Evolutionary conservation across 1,284 basidiomycete species (phyloP).

Genomic region (Apiotrichum brassicae): DNA sequence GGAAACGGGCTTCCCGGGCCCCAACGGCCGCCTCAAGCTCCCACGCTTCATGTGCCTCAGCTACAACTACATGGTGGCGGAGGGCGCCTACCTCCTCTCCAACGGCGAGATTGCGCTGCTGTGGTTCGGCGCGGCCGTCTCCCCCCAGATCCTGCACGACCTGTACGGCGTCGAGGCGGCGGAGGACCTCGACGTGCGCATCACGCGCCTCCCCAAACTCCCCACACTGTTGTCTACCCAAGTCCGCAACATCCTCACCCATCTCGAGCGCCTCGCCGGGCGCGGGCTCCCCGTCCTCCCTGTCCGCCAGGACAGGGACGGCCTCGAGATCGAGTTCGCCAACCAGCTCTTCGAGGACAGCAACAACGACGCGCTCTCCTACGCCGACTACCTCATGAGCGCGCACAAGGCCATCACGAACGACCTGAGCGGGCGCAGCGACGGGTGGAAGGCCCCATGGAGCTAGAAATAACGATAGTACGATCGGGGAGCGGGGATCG

Average conservation of each 20-base stretch:
- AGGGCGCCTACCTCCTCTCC: slow-evolving; percentile 87
- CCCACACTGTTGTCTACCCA: slow-evolving; percentile 74
- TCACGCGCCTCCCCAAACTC: slow-evolving; percentile 68
- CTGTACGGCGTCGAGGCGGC: slow-evolving; percentile 80
- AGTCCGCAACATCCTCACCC: slow-evolving; percentile 72
- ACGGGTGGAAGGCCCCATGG: slow-evolving; percentile 44
- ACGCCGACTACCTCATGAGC: slow-evolving; percentile 59
- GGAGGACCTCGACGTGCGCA: slow-evolving; percentile 62
- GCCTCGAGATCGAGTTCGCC: slow-evolving; percentile 87
- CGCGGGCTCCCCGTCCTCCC: slow-evolving; percentile 63
- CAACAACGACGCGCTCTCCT: slow-evolving; percentile 90
- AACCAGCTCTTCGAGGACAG: slow-evolving; percentile 96
- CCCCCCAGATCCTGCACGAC: slow-evolving; percentile 74
- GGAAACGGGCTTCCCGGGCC: slow-evolving; percentile 57
- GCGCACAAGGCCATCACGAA: slow-evolving; percentile 47
- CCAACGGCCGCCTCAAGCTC: slow-evolving; percentile 58
- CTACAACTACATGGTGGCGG: slow-evolving; percentile 79
- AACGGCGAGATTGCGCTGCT: slow-evolving; percentile 86
- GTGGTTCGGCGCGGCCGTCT: slow-evolving; percentile 82
- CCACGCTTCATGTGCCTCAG: slow-evolving; percentile 79
- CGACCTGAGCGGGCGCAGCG: slow-evolving; percentile 44
- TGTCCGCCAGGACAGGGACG: slow-evolving; percentile 89
- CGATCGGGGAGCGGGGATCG: too few relatives aligned
- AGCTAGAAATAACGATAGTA: too few relatives aligned
- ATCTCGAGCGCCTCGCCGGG: slow-evolving; percentile 63